Evolutionary conservation across 495 filamentous ascomycete genomes (phyloP).

Genomic region (Trichoderma erinaceum): DNA sequence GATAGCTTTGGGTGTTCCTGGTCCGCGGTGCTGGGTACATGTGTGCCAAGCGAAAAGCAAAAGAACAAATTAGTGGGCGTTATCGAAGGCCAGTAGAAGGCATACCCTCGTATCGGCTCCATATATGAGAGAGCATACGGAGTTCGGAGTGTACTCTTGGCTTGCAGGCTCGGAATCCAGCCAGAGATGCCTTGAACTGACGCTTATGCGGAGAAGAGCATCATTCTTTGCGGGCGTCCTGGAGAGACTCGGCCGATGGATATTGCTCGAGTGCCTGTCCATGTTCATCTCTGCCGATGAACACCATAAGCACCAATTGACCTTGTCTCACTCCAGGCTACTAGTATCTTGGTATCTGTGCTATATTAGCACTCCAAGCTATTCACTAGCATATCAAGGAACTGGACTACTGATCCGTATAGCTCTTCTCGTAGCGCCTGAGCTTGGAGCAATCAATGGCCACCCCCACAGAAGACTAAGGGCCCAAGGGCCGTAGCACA

Average conservation of each 20-base stretch:
- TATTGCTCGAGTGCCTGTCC: neutral
- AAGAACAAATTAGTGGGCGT: neutral
- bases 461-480: conserved; percentile 5
- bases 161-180: neutral
- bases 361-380: neutral
- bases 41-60: neutral
- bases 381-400: conserved; percentile 1
- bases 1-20: neutral
- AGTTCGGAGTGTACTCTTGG: conserved; percentile 2
- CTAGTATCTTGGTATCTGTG: neutral
- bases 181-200: neutral
- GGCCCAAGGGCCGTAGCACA: neutral
- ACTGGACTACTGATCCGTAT: neutral
- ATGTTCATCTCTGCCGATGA: neutral
- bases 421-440: neutral
- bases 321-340: neutral
- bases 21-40: neutral
- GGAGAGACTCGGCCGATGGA: neutral
- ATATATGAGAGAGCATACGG: neutral
- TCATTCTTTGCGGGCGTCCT: neutral
- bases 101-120: neutral
- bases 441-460: neutral
- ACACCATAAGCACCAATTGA: conserved; percentile 11
- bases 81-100: conserved; percentile 15
- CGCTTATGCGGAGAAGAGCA: neutral